phyloP scores from a whole-genome alignment of 2,329 filamentous ascomycete species.

The Cryphonectria nitschkei region DNA sequence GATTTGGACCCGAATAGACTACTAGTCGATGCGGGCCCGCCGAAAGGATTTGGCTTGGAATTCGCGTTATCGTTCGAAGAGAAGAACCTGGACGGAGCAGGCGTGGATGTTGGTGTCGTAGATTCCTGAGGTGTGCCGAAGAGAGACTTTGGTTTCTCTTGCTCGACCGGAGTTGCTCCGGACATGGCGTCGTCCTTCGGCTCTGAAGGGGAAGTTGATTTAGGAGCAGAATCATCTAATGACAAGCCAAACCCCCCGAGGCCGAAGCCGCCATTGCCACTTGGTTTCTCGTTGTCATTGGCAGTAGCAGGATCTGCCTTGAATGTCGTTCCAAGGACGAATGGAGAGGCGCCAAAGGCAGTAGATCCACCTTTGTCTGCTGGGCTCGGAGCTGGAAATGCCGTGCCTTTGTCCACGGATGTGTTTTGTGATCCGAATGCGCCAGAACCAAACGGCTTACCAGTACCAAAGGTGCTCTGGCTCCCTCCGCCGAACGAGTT shows the following conservation, averaged over 20 bases:
- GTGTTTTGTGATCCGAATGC: constrained; percentile 35
- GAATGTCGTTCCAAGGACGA: constrained; percentile 71
- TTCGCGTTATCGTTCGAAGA: constrained; percentile 17
- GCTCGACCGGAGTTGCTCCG: constrained; percentile 41
- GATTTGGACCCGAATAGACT: constrained; percentile 29
- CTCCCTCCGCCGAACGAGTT: constrained; percentile 20
- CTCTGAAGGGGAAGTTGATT: constrained; percentile 35
- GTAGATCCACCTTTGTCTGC: constrained; percentile 40
- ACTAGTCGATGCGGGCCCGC: constrained; percentile 26
- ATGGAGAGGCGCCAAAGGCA: constrained; percentile 57
- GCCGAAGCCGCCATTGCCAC: constrained; percentile 56
- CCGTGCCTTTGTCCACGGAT: constrained; percentile 42
- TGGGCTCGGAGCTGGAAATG: constrained; percentile 45
- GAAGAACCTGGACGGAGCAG: constrained; percentile 44
- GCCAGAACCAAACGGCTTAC: constrained; percentile 27
- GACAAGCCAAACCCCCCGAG: constrained; percentile 59
- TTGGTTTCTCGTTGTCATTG: constrained; percentile 59
- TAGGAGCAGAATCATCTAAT: constrained; percentile 51
- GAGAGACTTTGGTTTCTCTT: constrained; percentile 42
- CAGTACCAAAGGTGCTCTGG: constrained; percentile 19
- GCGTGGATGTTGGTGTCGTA: constrained; percentile 57
- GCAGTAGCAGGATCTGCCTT: constrained; percentile 64
- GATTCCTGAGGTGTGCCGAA: constrained; percentile 39
- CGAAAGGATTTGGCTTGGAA: constrained; percentile 24
- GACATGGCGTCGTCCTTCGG: constrained; percentile 60